phyloP scores from a whole-genome alignment of 805 yeast genomes.

The Blastobotrys parvus region DNA sequence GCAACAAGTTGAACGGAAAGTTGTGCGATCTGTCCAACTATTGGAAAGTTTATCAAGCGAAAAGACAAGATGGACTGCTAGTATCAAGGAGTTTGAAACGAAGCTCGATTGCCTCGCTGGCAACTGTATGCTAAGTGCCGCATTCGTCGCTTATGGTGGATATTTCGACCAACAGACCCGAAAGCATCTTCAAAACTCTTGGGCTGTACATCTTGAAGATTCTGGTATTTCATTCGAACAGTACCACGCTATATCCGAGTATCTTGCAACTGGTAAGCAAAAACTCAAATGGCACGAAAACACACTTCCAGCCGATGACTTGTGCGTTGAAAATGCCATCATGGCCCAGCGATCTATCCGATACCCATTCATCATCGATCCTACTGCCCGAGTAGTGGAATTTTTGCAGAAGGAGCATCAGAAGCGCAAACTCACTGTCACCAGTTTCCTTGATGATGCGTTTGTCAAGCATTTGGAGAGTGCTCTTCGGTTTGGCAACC shows the following conservation, averaged over 20 bases:
- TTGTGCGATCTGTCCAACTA: constrained; percentile 52
- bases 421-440: constrained; percentile 34
- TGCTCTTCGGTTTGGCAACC: constrained; percentile 75
- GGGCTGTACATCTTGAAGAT: constrained; percentile 32
- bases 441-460: constrained; percentile 66
- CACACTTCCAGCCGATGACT: constrained; percentile 51
- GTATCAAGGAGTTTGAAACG: constrained; percentile 42
- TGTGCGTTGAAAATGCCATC: constrained; percentile 55
- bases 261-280: constrained; percentile 35
- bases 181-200: constrained; percentile 24
- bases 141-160: constrained; percentile 57
- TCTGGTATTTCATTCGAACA: constrained; percentile 34
- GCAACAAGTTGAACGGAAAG: constrained; percentile 49
- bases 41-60: constrained; percentile 60
- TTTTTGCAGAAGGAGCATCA: constrained; percentile 29
- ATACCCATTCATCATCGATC: constrained; percentile 66
- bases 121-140: constrained; percentile 54
- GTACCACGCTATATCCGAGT: constrained; percentile 22
- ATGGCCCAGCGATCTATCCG: constrained; percentile 36
- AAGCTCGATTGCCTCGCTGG: constrained; percentile 49
- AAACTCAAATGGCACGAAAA: constrained; percentile 42
- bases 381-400: constrained; percentile 41
- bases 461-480: constrained; percentile 66
- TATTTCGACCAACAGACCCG: constrained; percentile 43
- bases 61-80: constrained; percentile 63